Conservation (phyloP, 768 basidiomycete species). For the Panus rudis region DNA sequence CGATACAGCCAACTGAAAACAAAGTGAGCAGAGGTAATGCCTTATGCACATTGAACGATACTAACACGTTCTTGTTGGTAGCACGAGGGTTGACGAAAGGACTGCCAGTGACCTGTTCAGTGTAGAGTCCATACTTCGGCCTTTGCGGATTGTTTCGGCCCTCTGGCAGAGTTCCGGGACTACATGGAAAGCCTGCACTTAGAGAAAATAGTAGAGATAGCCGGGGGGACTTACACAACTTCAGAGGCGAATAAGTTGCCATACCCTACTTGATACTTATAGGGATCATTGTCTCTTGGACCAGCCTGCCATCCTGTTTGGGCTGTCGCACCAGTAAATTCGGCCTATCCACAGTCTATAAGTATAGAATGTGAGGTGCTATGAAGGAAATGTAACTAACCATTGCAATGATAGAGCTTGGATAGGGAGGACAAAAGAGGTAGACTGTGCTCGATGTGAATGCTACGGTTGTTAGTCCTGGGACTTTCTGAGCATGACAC, state of each 20-base stretch:
- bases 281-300: slow-evolving; percentile 40
- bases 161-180: slow-evolving; percentile 46
- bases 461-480: no score
- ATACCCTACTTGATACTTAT: slow-evolving; percentile 50
- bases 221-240: slow-evolving; percentile 35
- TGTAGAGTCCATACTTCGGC: slow-evolving; percentile 50
- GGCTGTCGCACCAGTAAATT: no score
- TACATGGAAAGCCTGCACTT: slow-evolving; percentile 12
- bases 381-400: no score
- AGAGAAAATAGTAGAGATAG: neutral
- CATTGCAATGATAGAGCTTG: no score
- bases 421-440: no score
- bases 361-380: no score
- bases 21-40: neutral
- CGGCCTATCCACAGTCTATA: no score
- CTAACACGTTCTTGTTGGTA: slow-evolving; percentile 42
- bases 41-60: slow-evolving; percentile 3
- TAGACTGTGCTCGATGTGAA: no score
- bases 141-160: slow-evolving; percentile 55
- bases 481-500: no score
- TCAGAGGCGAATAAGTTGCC: slow-evolving; percentile 49
- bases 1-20: slow-evolving; percentile 48
- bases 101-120: slow-evolving; percentile 48
- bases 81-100: slow-evolving; percentile 48
- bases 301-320: no score